A percentile compares a stretch with the other conserved stretches of the same genome.
phyloP scores from a whole-genome alignment of 148 eudicot genomes.

The Nepenthes gracilis region DNA sequence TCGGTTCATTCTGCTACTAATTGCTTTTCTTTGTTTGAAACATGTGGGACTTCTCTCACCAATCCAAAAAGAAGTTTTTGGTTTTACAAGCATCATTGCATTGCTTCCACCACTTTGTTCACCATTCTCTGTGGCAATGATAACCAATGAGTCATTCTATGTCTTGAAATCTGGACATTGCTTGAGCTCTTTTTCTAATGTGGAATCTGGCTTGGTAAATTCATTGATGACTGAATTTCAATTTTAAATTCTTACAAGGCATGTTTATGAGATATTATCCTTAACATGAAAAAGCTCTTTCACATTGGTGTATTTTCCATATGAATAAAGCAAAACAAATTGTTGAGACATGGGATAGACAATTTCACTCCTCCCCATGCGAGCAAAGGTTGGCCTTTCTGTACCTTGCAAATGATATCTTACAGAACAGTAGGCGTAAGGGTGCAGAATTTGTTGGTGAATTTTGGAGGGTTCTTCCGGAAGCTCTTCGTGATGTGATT shows the following conservation, averaged over 20 bases:
- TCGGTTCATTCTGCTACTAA: too few species aligned
- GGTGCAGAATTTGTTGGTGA: slow-evolving; percentile 69
- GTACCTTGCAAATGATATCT: slow-evolving; percentile 80
- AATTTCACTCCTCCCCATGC: slow-evolving; percentile 68
- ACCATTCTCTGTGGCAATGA: too few species aligned
- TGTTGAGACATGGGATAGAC: slow-evolving; percentile 85
- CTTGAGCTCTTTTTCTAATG: neutral
- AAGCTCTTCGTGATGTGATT: slow-evolving; percentile 62
- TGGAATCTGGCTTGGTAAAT: neutral
- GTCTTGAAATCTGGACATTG: too few species aligned
- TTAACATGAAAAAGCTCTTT: slow-evolving; percentile 65
- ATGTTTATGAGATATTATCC: slow-evolving; percentile 23
- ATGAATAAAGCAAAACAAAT: slow-evolving; percentile 88
- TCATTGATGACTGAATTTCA: neutral
- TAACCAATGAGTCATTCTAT: too few species aligned
- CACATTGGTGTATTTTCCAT: slow-evolving; percentile 98
- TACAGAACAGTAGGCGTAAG: slow-evolving; percentile 63
- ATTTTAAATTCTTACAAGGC: neutral
- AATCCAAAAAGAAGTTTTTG: too few species aligned
- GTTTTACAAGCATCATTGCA: too few species aligned
- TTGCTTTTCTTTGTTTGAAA: too few species aligned
- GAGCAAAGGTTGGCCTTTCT: slow-evolving; percentile 70
- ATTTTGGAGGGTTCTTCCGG: slow-evolving; percentile 77
- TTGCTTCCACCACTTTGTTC: too few species aligned
- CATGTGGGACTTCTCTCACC: too few species aligned